Evolutionary conservation across 2,329 filamentous ascomycete species (phyloP), one percentile per base, ranked within the genome.

Genomic region (Acrocalymma vagum): DNA sequence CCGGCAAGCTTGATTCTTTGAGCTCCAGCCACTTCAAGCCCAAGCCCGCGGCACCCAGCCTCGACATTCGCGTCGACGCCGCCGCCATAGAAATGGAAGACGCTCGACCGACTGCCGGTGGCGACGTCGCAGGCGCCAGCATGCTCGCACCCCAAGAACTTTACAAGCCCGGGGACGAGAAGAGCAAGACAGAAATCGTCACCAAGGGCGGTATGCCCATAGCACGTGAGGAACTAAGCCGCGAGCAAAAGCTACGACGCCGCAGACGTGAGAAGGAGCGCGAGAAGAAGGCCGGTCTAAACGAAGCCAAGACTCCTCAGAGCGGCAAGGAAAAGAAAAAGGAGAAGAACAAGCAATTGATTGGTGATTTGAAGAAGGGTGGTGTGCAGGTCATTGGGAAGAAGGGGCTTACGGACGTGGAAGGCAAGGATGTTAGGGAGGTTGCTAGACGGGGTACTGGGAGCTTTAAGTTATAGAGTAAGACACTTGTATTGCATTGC

Each of bases 21-120:
- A 92, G 86, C 71, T 95, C 88, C 67, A 95, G 90, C 86, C 88
- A 96, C 73, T 96, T 96, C 81, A 92, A 90, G 71, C 94, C 94
- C 38, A 95, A 92, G 74, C 86, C 89, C 9, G 81, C 86, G 2
- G 87, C 87, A 35, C 84, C 90, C n/a, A 83, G 83, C 29, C 82
- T 99, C 49, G 92, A 89, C 28, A 88, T 96, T 39, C 87, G 96
- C 22, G 82, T 90, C 17, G 93, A 97, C 71, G 89, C 94, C 4
- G 90, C 92, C n/a, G 90, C 89, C 3, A 86, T 97, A 52, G 81
- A 83, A 54, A 95, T 97, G 88, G 94, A 99, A 75, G 94, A 99
- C 64, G 93, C 91, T 2, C 87, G 95, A 59, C 93, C 94, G 6
- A 86, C 87, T 11, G 90, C 87, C 1, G 88, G 88, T 28, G 85